Base-by-base conservation (phyloP, 2,329 filamentous ascomycete genomes). In the Penicillium capsulatum region DNA sequence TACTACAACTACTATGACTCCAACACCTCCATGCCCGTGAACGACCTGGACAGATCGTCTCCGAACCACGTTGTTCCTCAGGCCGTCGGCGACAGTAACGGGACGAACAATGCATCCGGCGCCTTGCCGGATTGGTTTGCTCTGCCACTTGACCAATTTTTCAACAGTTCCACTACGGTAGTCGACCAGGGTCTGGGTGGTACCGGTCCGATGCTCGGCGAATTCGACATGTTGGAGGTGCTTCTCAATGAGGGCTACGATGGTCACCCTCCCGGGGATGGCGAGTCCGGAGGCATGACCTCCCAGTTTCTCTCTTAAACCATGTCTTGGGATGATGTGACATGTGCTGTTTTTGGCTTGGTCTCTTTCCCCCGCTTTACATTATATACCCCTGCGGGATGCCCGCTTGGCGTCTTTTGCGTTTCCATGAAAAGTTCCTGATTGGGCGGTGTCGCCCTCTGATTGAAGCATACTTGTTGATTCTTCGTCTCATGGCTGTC, bases 191-290 rank as follows among this genome's bases (percentile, higher is more conserved):
- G 75, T 9, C 71, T 75, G 1, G 76, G 79, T 38, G 77, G 80
- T 15, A 77, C 73, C 14, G 79, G 79, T 0, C 77, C 77, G n/a
- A 77, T 79, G 60, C 68, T 82, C 10, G 77, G 75, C 2, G 76
- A 69, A 31, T 68, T 69, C 38, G 69, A 72, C 41, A 69, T 72
- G 67, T 51, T 72, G n/a, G 69, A 71, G 47, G 65, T 71, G 4
- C 55, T 72, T 10, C 57, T 69, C 17, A 68, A 69, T 33, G 66
- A 69, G 48, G 63, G 64, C 17, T 65, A 65, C 44, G 61, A 64
- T 35, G 58, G 57, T 8, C 56, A 55, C 29, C 17, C 41, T 13
- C 37, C 45, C 33, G 53, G 47, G 7, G 57, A 60, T 5, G 42
- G 45, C 22, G 45, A 51, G 17, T 43, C 47, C 26, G 48, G 45